These are phyloP conservation scores for Aaosphaeria arxii DNA, from an alignment of 2,329 filamentous ascomycete species.

Conservation along the genomic window DNA sequence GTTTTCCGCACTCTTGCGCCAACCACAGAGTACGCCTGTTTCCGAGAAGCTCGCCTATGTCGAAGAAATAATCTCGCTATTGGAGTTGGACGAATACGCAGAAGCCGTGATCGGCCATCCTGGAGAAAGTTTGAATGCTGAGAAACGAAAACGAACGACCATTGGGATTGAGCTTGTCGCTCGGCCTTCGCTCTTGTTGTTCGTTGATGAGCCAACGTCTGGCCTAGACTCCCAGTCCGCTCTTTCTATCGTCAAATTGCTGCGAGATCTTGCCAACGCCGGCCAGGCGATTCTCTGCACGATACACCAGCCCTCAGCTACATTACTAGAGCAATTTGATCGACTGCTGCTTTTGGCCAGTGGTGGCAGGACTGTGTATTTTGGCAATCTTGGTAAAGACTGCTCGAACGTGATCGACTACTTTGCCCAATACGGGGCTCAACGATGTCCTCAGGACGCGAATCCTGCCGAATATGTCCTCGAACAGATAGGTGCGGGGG, in stretches of 20 bases:
- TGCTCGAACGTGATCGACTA: slow-evolving; percentile 63
- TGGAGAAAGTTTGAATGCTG: slow-evolving; percentile 25
- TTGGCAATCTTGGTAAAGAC: slow-evolving; percentile 69
- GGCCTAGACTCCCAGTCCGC: slow-evolving; percentile 56
- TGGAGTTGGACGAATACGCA: slow-evolving; percentile 3
- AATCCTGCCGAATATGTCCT: slow-evolving; percentile 9
- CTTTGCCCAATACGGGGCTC: slow-evolving; percentile 67
- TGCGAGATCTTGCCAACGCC: slow-evolving; percentile 43
- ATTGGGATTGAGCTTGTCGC: slow-evolving; percentile 46
- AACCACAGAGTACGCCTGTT: not conserved
- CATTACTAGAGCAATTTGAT: slow-evolving; percentile 84
- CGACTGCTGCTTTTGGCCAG: slow-evolving; percentile 70
- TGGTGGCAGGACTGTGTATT: slow-evolving; percentile 73
- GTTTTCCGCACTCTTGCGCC: slow-evolving; percentile 8
- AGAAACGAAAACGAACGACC: slow-evolving; percentile 61
- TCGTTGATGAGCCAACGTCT: slow-evolving; percentile 62
- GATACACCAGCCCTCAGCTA: slow-evolving; percentile 77
- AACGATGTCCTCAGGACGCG: slow-evolving; percentile 58
- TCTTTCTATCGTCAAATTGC: slow-evolving; percentile 9
- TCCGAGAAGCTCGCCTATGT: slow-evolving; percentile 5
- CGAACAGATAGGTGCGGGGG: slow-evolving; percentile 45
- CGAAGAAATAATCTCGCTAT: slow-evolving; percentile 3
- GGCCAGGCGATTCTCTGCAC: slow-evolving; percentile 65
- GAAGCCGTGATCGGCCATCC: slow-evolving; percentile 6
- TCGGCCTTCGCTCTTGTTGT: slow-evolving; percentile 5